phyloP scores from a whole-genome alignment of 345 rosid genomes.

The Eucalyptus globulus region DNA sequence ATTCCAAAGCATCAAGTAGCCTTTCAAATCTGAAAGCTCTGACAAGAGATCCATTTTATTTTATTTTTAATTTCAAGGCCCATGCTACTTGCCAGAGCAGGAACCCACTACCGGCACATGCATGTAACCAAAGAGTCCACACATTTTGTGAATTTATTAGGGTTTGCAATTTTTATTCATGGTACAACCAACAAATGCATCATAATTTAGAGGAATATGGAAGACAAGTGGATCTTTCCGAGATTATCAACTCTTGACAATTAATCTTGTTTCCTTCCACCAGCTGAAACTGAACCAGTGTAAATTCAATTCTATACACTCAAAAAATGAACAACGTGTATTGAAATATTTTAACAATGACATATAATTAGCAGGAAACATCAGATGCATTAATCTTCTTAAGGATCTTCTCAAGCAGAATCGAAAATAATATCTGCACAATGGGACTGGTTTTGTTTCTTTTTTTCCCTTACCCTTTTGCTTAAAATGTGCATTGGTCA shows the following conservation, averaged over 20 bases:
- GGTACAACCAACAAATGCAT: neutral
- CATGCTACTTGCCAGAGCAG: conserved; percentile 4
- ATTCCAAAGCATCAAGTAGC: neutral
- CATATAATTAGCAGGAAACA: neutral
- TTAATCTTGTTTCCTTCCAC: neutral
- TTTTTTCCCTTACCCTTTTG: neutral
- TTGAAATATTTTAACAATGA: neutral
- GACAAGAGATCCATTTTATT: neutral
- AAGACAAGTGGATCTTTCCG: neutral
- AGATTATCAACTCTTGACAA: neutral
- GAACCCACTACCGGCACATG: conserved; percentile 1
- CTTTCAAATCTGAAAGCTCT: neutral
- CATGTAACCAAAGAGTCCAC: neutral
- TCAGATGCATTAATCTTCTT: neutral
- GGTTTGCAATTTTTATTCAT: neutral
- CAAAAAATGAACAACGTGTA: neutral
- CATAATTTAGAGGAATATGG: neutral
- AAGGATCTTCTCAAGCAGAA: neutral
- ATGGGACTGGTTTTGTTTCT: neutral
- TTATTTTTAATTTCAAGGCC: neutral
- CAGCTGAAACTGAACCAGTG: neutral
- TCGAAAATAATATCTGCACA: neutral
- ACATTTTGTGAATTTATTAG: neutral
- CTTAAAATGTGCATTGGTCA: neutral
- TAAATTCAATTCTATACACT: neutral